A percentile compares a stretch with the other conserved stretches of the same genome.
Conservation (phyloP, 208 protist species). For the Paratrypanosoma confusum region DNA sequence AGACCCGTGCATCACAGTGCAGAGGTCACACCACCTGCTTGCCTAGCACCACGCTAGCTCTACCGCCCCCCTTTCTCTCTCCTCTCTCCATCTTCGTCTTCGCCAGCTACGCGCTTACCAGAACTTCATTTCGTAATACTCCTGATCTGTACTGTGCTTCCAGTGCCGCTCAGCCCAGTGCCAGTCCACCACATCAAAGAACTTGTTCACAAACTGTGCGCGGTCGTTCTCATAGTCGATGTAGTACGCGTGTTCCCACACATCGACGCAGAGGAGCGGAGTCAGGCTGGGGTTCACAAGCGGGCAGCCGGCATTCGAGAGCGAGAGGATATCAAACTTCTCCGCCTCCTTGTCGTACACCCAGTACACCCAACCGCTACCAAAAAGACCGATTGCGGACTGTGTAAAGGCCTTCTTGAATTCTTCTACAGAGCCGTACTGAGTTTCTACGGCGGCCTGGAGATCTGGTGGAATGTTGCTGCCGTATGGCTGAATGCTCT, state of each 20-base stretch:
- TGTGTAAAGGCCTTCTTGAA: constrained; percentile 74
- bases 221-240: constrained; percentile 90
- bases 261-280: constrained; percentile 82
- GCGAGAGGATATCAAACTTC: constrained; percentile 73
- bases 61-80: constrained; percentile 1
- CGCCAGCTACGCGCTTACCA: constrained; percentile 18
- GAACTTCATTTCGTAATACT: constrained; percentile 83
- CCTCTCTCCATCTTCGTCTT: constrained; percentile 1
- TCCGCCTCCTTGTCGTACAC: constrained; percentile 53
- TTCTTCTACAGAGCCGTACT: constrained; percentile 76
- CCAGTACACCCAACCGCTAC: constrained; percentile 87
- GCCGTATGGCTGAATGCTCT: constrained; percentile 83
- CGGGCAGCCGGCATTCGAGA: constrained; percentile 74
- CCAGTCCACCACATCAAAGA: constrained; percentile 92
- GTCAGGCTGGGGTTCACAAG: constrained; percentile 36
- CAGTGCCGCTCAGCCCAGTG: constrained; percentile 88
- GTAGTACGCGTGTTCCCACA: constrained; percentile 95
- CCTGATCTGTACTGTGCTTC: constrained; percentile 78
- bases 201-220: constrained; percentile 78
- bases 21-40: too few relatives aligned
- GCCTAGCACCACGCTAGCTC: too few relatives aligned
- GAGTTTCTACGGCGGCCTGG: constrained; percentile 41
- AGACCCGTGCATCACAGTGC: too few relatives aligned
- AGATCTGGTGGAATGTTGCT: constrained; percentile 83
- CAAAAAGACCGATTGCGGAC: constrained; percentile 71